Evolutionary conservation across 2,329 filamentous ascomycete genomes (phyloP).

Genomic region (Talaromyces sp.): DNA sequence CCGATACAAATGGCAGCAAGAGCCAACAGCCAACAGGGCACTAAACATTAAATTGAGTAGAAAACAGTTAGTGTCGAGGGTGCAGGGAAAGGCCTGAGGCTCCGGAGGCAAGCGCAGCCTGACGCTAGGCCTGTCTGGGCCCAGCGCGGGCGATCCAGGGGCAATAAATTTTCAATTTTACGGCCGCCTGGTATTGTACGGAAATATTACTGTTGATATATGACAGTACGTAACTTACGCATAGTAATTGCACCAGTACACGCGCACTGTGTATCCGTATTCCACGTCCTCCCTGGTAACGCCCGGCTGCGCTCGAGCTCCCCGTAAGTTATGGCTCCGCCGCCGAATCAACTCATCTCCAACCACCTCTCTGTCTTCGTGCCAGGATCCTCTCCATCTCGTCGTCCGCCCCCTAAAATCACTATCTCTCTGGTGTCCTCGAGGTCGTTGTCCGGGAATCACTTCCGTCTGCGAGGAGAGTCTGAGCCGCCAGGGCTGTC

Average conservation of each 20-base stretch:
- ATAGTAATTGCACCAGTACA: neutral
- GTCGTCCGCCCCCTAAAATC: neutral
- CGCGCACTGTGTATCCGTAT: neutral
- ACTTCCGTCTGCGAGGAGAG: neutral
- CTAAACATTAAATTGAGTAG: neutral
- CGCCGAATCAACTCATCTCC: neutral
- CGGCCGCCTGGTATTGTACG: neutral
- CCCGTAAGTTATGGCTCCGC: neutral
- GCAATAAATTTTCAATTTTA: conserved; percentile 5
- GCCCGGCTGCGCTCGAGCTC: neutral
- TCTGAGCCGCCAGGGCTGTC: conserved; percentile 8
- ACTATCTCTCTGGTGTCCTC: neutral
- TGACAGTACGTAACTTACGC: neutral
- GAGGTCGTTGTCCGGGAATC: neutral
- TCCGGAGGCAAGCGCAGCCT: neutral
- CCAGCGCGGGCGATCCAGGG: neutral
- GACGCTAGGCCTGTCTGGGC: neutral
- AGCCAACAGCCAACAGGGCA: neutral
- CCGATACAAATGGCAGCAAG: neutral
- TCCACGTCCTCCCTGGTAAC: neutral
- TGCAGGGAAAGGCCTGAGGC: neutral
- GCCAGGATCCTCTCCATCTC: conserved; percentile 1
- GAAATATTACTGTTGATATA: neutral
- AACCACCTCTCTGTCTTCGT: conserved; percentile 9
- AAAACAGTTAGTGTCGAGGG: neutral